A percentile compares a stretch with the other conserved stretches of the same genome.
Conservation (phyloP, 228 moss, liverwort and hornwort species). For the Sphagnum magellanicum region DNA sequence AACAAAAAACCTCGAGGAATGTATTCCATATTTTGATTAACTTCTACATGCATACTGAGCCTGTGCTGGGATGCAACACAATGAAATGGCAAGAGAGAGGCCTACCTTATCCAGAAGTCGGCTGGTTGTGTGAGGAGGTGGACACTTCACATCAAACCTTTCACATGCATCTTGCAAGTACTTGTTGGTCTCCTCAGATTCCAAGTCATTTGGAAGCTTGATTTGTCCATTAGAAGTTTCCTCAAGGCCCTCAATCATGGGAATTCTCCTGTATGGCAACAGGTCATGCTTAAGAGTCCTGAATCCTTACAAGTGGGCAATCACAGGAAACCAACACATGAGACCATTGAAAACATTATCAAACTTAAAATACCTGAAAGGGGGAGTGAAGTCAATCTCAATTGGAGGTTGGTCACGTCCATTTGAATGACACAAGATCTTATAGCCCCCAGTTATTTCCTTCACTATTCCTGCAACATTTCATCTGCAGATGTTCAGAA, state of each 20-base stretch:
- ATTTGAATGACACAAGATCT: conserved; percentile 72
- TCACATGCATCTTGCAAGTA: conserved; percentile 60
- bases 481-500: background rate
- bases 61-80: no score
- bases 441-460: conserved; percentile 75
- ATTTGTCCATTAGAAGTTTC: conserved; percentile 52
- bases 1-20: no score
- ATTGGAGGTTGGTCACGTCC: conserved; percentile 68
- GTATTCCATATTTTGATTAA: no score
- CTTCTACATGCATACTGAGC: no score
- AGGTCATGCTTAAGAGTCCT: background rate
- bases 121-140: conserved; percentile 86
- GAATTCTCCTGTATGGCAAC: conserved; percentile 59
- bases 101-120: conserved; percentile 88
- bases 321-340: background rate
- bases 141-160: conserved; percentile 79
- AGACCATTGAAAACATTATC: background rate
- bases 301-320: background rate
- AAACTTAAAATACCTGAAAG: conserved; percentile 50
- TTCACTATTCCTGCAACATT: conserved; percentile 64
- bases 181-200: conserved; percentile 71
- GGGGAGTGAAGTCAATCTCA: conserved; percentile 92
- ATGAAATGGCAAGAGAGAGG: background rate
- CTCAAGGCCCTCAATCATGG: conserved; percentile 85
- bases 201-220: conserved; percentile 56